These are phyloP conservation scores for Agrocybe pediades DNA, from an alignment of 768 basidiomycete species.

Conservation along the genomic window DNA sequence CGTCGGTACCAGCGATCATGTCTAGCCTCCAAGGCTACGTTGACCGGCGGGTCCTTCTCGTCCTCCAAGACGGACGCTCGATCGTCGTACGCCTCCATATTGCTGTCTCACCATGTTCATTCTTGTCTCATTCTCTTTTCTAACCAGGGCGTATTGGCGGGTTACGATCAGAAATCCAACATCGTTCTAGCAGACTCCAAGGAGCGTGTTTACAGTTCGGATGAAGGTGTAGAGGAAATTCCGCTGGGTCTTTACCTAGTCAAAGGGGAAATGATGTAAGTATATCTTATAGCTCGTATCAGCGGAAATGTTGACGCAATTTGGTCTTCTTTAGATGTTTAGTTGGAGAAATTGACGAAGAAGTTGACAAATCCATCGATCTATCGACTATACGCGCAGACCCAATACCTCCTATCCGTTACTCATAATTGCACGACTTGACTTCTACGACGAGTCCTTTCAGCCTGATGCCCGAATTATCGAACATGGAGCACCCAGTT, in stretches of 20 bases:
- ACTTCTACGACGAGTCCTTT: neutral
- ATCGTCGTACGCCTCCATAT: slow-evolving; percentile 70
- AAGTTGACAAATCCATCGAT: slow-evolving; percentile 74
- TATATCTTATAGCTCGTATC: slow-evolving; percentile 20
- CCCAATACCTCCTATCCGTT: slow-evolving; percentile 81
- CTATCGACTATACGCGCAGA: slow-evolving; percentile 83
- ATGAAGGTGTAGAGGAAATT: slow-evolving; percentile 93
- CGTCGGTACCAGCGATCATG: slow-evolving; percentile 46
- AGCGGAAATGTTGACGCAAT: slow-evolving; percentile 6
- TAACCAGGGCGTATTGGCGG: slow-evolving; percentile 81
- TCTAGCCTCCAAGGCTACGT: slow-evolving; percentile 91
- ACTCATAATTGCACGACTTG: slow-evolving; percentile 41
- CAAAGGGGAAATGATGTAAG: slow-evolving; percentile 98
- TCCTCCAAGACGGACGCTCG: slow-evolving; percentile 94
- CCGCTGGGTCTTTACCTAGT: slow-evolving; percentile 95
- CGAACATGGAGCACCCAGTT: neutral
- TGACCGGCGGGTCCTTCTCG: slow-evolving; percentile 89
- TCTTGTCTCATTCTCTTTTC: slow-evolving; percentile 1
- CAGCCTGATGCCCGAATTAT: neutral
- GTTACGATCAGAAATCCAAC: slow-evolving; percentile 95
- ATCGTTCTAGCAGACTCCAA: slow-evolving; percentile 92
- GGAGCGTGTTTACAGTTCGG: slow-evolving; percentile 89
- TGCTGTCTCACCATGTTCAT: neutral
- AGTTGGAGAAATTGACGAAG: slow-evolving; percentile 86
- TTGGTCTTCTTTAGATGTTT: slow-evolving; percentile 48